Conservation (phyloP, 2,329 filamentous ascomycete species). For the Ophiostoma tasmaniense region DNA sequence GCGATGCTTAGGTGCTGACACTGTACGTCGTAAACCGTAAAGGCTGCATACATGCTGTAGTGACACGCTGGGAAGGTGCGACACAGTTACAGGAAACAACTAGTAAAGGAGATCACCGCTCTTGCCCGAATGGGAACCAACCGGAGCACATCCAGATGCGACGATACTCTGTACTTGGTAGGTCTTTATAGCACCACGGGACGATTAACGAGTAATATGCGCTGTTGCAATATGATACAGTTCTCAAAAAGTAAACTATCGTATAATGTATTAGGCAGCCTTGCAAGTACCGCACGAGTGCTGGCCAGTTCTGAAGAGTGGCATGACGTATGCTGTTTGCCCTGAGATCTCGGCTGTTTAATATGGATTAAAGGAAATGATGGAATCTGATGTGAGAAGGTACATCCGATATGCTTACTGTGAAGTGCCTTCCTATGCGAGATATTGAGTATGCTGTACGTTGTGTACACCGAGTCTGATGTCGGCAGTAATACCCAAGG, state of each 20-base stretch:
- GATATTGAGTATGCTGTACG: no score
- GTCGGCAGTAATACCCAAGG: no score
- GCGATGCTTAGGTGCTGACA: neutral
- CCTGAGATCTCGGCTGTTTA: neutral
- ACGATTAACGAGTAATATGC: neutral
- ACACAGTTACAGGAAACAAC: neutral
- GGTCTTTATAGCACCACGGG: neutral
- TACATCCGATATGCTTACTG: no score
- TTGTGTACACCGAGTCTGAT: no score
- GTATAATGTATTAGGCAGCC: neutral
- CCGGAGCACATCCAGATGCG: neutral
- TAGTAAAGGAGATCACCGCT: neutral
- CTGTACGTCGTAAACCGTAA: neutral
- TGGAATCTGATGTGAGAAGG: neutral
- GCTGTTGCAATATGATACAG: neutral
- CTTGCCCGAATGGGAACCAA: neutral
- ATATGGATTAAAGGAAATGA: neutral
- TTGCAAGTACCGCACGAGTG: neutral
- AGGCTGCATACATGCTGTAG: neutral
- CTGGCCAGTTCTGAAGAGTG: neutral
- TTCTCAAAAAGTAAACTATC: neutral
- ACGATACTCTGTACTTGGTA: no score
- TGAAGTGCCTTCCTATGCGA: no score
- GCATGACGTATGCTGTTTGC: constrained; percentile 6
- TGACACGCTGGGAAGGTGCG: neutral